These are phyloP conservation scores for Solanum piurae DNA, from an alignment of 257 asterid species.

Conservation along the genomic window DNA sequence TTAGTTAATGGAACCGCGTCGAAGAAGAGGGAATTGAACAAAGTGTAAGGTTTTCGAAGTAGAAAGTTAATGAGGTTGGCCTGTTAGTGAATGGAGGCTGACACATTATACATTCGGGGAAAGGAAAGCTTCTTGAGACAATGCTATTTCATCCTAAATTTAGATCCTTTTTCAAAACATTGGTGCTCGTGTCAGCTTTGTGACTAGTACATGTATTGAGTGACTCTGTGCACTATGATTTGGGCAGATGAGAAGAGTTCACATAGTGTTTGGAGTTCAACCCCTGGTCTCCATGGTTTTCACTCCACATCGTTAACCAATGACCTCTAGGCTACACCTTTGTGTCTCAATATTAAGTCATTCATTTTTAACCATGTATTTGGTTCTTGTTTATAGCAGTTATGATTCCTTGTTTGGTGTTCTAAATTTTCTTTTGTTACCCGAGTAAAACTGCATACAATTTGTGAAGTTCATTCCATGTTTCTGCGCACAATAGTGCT, in stretches of 20 bases:
- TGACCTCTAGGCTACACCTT: background rate
- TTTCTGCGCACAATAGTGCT: background rate
- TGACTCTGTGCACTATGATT: background rate
- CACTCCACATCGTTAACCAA: background rate
- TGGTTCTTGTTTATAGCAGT: background rate
- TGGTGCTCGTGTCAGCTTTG: background rate
- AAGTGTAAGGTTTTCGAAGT: background rate
- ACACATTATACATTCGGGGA: background rate
- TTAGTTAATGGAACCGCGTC: background rate
- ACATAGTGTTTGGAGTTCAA: background rate
- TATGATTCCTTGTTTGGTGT: background rate
- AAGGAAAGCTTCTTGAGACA: background rate
- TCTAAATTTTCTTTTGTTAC: background rate
- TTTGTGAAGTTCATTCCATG: background rate
- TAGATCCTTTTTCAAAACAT: background rate
- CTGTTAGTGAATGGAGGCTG: background rate
- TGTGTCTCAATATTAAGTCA: background rate
- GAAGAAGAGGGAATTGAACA: background rate
- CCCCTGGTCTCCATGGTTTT: background rate
- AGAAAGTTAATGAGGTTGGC: background rate
- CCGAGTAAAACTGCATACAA: background rate
- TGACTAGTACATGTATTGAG: background rate
- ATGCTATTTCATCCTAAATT: background rate
- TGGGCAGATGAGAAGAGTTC: background rate
- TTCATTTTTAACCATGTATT: background rate